phyloP scores from a whole-genome alignment of 495 filamentous ascomycete species.

The Pyrenopolyporus hunteri region DNA sequence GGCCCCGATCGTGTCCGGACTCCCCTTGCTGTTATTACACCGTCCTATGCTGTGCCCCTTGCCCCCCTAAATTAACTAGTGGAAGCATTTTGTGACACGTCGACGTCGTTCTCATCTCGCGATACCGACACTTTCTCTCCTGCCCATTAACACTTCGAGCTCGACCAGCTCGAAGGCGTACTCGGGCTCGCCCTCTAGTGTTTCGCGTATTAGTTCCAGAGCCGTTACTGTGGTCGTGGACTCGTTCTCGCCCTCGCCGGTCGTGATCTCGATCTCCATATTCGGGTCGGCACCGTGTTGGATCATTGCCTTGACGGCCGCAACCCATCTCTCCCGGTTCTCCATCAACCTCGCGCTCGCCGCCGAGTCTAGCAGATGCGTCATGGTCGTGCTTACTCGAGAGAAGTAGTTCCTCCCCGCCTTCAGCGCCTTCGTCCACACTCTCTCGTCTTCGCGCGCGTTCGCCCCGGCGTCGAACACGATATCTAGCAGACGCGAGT shows the following conservation, averaged over 20 bases:
- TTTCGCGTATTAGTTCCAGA: conserved; percentile 41
- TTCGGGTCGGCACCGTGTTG: conserved; percentile 40
- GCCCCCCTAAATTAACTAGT: not conserved
- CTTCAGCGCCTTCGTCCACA: conserved; percentile 37
- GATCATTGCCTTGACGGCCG: conserved; percentile 40
- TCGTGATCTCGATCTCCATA: conserved; percentile 35
- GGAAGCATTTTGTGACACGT: conserved; percentile 7
- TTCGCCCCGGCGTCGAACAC: conserved; percentile 36
- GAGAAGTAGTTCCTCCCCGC: conserved; percentile 42
- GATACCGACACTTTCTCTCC: conserved; percentile 37
- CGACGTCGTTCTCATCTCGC: conserved; percentile 23
- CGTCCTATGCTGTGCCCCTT: not conserved
- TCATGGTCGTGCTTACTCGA: conserved; percentile 41
- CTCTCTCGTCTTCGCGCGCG: conserved; percentile 24
- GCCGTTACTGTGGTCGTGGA: conserved; percentile 37
- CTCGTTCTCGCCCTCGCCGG: conserved; percentile 29
- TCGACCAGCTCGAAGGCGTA: conserved; percentile 42
- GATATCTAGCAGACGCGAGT: conserved; percentile 36
- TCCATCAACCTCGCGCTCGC: conserved; percentile 39
- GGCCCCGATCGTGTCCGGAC: too few relatives aligned
- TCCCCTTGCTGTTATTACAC: too few relatives aligned
- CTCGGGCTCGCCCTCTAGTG: conserved; percentile 41
- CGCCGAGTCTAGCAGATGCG: conserved; percentile 40
- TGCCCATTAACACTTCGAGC: conserved; percentile 39
- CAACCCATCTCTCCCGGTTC: conserved; percentile 42